phyloP scores from a whole-genome alignment of 805 yeast genomes.

The Suhomyces xylopsoci region DNA sequence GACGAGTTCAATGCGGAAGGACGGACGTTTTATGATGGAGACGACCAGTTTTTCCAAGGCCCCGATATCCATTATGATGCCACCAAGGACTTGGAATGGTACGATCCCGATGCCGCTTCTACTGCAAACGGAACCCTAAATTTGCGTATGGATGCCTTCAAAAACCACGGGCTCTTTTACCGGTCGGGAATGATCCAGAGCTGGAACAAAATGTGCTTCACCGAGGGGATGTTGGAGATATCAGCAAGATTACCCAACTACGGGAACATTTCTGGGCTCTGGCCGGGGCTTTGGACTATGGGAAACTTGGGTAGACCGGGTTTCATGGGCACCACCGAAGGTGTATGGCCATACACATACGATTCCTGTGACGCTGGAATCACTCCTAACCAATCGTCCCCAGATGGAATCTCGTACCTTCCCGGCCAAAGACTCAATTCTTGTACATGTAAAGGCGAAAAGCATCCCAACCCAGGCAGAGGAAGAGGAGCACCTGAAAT shows the following conservation, averaged over 20 bases:
- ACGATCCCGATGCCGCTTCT: conserved; percentile 42
- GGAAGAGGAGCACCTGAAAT: conserved; percentile 98
- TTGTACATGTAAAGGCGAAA: conserved; percentile 80
- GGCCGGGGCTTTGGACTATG: conserved; percentile 97
- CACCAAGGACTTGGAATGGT: conserved; percentile 44
- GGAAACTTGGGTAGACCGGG: conserved; percentile 95
- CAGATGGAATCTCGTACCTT: conserved; percentile 83
- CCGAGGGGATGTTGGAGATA: conserved; percentile 77
- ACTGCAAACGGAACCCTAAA: conserved; percentile 37
- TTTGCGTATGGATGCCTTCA: conserved; percentile 37
- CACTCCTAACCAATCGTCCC: conserved; percentile 86
- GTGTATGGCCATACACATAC: conserved; percentile 93
- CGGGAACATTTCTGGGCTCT: conserved; percentile 76
- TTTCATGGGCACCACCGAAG: conserved; percentile 79
- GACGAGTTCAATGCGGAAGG: conserved; percentile 46
- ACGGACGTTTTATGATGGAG: conserved; percentile 42
- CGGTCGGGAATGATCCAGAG: conserved; percentile 89
- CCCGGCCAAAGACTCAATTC: conserved; percentile 78
- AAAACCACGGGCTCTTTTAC: conserved; percentile 70
- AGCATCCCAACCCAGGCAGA: conserved; percentile 81
- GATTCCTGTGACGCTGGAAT: conserved; percentile 90
- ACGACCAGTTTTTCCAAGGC: conserved; percentile 43
- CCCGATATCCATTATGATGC: conserved; percentile 42
- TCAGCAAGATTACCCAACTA: conserved; percentile 76
- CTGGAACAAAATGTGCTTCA: conserved; percentile 89